Percentiles rank a stretch among this genome's conserved stretches.
These are phyloP conservation scores for Clonostachys rosea DNA, from an alignment of 2,329 filamentous ascomycete genomes.

Conservation along the genomic window DNA sequence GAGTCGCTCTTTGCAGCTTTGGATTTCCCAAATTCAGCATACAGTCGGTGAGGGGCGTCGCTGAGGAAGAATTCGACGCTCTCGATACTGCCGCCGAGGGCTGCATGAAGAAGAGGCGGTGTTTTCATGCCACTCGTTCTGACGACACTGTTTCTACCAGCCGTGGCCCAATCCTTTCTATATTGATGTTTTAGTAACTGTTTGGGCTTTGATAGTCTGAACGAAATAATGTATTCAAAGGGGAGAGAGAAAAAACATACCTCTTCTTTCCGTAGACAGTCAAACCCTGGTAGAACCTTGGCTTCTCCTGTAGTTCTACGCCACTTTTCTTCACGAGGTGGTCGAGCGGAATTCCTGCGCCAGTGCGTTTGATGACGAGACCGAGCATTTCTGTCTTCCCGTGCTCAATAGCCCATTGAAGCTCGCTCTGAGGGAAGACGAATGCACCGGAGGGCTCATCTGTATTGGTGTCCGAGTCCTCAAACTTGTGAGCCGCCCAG, in stretches of 20 bases:
- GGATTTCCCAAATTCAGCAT: conserved; percentile 61
- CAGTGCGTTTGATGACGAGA: conserved; percentile 60
- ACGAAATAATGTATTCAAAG: background rate
- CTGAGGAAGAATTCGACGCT: conserved; percentile 74
- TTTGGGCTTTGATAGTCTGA: conserved; percentile 1
- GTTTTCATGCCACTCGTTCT: conserved; percentile 33
- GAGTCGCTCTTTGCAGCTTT: conserved; percentile 56
- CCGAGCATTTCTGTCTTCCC: conserved; percentile 54
- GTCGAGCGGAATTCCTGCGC: conserved; percentile 65
- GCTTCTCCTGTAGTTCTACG: conserved; percentile 56
- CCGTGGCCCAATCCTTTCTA: conserved; percentile 66
- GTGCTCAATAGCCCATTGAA: conserved; percentile 33
- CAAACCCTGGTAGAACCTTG: conserved; percentile 72
- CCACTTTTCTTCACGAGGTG: conserved; percentile 62
- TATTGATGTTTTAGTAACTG: conserved; percentile 1
- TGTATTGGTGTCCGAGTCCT: conserved; percentile 22
- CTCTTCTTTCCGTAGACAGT: conserved; percentile 71
- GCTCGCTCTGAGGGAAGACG: conserved; percentile 31
- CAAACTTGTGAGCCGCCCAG: conserved; percentile 30
- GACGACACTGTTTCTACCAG: conserved; percentile 42
- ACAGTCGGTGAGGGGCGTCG: conserved; percentile 62
- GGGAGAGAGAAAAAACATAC: conserved; percentile 12
- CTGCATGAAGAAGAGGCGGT: conserved; percentile 59
- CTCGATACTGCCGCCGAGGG: conserved; percentile 52
- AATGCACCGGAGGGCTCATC: conserved; percentile 26